phyloP scores from a whole-genome alignment of 768 basidiomycete genomes.

The Pleurotus cornucopiae region DNA sequence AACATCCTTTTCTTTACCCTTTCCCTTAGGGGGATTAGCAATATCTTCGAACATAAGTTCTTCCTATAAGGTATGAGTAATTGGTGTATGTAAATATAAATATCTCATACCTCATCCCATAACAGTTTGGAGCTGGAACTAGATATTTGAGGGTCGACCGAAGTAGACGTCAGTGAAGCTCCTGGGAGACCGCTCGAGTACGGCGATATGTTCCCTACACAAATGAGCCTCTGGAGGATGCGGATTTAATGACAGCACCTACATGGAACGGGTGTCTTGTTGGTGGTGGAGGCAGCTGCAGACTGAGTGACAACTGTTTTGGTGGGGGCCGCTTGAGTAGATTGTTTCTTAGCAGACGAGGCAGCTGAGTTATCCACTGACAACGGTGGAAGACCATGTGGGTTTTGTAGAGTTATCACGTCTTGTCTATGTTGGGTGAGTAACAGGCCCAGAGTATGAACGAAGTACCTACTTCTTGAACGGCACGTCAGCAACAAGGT shows the following conservation, averaged over 20 bases:
- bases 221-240: background rate
- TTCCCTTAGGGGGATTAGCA: slow-evolving; percentile 71
- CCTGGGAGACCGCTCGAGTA: slow-evolving; percentile 88
- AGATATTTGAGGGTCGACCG: slow-evolving; percentile 62
- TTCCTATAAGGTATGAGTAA: slow-evolving; percentile 44
- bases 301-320: slow-evolving; percentile 32
- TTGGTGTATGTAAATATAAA: background rate
- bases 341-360: slow-evolving; percentile 21
- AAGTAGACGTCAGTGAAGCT: slow-evolving; percentile 91
- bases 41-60: slow-evolving; percentile 98
- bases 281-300: slow-evolving; percentile 22
- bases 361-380: slow-evolving; percentile 33
- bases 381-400: slow-evolving; percentile 67
- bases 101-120: slow-evolving; percentile 79
- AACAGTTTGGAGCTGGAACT: slow-evolving; percentile 68
- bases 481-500: slow-evolving; percentile 79
- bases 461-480: slow-evolving; percentile 67
- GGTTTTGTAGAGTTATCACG: slow-evolving; percentile 92
- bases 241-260: slow-evolving; percentile 17
- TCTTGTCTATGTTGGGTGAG: slow-evolving; percentile 54
- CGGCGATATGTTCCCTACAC: slow-evolving; percentile 82
- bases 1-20: slow-evolving; percentile 91
- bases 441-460: background rate
- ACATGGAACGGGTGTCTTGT: slow-evolving; percentile 68
- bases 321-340: slow-evolving; percentile 19